Evolutionary conservation across 192 early-diverging fungal genomes (phyloP).

Genomic region (Backusella mclennaniae): DNA sequence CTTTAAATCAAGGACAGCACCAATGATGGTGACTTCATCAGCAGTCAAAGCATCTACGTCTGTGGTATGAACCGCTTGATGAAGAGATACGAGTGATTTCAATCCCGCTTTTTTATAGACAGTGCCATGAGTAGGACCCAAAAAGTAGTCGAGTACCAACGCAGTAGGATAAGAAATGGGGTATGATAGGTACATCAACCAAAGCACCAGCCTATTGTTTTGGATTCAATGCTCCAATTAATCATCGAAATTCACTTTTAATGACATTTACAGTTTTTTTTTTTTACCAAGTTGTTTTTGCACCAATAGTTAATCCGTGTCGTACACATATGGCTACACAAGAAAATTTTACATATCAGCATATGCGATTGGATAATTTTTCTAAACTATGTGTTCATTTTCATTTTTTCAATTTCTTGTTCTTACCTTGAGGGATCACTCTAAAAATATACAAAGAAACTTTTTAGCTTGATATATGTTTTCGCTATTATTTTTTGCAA

Average conservation of each 20-base stretch:
- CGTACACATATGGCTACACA: conserved; percentile 77
- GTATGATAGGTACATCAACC: conserved; percentile 62
- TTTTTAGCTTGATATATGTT: not conserved
- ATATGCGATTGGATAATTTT: not conserved
- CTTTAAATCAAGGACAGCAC: conserved; percentile 70
- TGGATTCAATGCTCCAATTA: not conserved
- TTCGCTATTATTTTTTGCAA: not conserved
- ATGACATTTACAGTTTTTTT: not conserved
- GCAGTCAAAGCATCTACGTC: conserved; percentile 62
- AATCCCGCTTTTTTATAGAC: conserved; percentile 77
- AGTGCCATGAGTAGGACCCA: conserved; percentile 85
- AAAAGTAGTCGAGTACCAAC: conserved; percentile 74
- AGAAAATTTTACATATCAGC: not conserved
- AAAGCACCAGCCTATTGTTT: conserved; percentile 50
- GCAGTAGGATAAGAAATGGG: conserved; percentile 87
- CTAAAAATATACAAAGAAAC: conserved; percentile 1
- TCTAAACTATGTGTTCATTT: not conserved
- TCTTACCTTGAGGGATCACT: conserved; percentile 77
- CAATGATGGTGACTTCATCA: conserved; percentile 79
- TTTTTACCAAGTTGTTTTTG: conserved; percentile 69
- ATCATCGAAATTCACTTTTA: not conserved
- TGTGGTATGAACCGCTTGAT: conserved; percentile 52
- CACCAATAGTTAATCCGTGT: conserved; percentile 88
- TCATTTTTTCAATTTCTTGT: not conserved
- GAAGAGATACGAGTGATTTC: conserved; percentile 74